Conservation (phyloP, 768 basidiomycete species). For the Termitomyces sp. region DNA sequence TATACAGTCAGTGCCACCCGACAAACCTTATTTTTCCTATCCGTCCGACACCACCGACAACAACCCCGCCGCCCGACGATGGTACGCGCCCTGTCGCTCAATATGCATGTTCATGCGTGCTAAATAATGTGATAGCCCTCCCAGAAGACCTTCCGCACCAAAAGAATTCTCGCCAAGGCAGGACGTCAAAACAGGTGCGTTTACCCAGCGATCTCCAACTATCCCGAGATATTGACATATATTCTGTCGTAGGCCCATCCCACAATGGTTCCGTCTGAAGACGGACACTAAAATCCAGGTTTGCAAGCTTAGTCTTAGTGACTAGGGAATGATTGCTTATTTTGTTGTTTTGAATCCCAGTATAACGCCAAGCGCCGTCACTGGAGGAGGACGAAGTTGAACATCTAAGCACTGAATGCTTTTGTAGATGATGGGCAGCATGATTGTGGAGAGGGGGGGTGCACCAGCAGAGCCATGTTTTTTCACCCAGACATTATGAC, state of each 20-base stretch:
- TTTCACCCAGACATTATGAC: conserved; percentile 13
- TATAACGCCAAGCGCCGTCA: conserved; percentile 97
- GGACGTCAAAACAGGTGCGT: conserved; percentile 89
- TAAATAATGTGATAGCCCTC: conserved; percentile 67
- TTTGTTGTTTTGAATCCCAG: conserved; percentile 27
- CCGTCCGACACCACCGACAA: conserved; percentile 23
- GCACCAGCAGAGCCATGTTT: conserved; percentile 16
- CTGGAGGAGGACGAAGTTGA: conserved; percentile 99
- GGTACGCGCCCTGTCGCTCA: conserved; percentile 28
- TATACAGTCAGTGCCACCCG: conserved; percentile 27
- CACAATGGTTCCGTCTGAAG: conserved; percentile 99
- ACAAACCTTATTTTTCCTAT: conserved; percentile 27
- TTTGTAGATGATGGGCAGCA: background rate
- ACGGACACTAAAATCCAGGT: conserved; percentile 94
- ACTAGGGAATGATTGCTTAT: background rate
- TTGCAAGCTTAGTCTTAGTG: conserved; percentile 17
- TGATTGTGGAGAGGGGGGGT: background rate
- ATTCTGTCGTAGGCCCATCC: conserved; percentile 67
- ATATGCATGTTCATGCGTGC: background rate
- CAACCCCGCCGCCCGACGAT: conserved; percentile 40
- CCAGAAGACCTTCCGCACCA: conserved; percentile 97
- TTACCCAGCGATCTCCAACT: background rate
- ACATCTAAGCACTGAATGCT: conserved; percentile 54
- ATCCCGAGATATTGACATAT: background rate
- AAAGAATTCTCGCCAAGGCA: conserved; percentile 96